Evolutionary conservation across 805 yeast species (phyloP), one percentile per base, ranked within the genome.

Genomic region (Priceomyces castillae): DNA sequence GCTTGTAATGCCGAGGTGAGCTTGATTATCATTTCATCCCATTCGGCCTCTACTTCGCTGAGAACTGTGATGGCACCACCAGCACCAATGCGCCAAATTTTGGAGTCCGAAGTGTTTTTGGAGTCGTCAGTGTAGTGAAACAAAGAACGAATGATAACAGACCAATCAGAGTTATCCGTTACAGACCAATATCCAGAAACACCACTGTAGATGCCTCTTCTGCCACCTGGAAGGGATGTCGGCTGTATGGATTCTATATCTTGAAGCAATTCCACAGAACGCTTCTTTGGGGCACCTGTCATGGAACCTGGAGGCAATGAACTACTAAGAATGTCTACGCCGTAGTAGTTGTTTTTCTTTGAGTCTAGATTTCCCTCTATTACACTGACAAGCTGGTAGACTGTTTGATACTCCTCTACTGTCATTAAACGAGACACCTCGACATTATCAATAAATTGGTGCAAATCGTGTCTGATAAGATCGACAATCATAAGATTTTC

Each of bases 241-340:
- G 53, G 46, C 30, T 77, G 74, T 44, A 68, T 42, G 9, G 62
- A 52, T 53, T 85, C 94, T 4, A 85, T 61, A 0, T 60, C 58
- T 47, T 83, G 86, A 22, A 94, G 69, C 3, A 95, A 61, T 61
- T 92, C 94, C 4, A 94, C 95, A 0, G 97, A 88, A 46, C 96
- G 76, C 53, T 84, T 86, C 67, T 94, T 94, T 2, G 99, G 99
- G 0, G 99, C 99, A 2, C 99, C 99, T 0, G 99, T 94, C 99
- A 94, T 94, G 0, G 98, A 92, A 0, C 99, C 99, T 0, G 99
- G 97, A 2, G 99, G 99, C 28, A 95, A 68, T 0, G 96, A 81
- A 46, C 80, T 80, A 16, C 80, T 76, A 10, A 94, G 71, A 2
- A 92, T 69, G 59, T 94, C 98, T 18, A 90, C 67, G 0, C 98